Conservation (phyloP, 192 early-diverging fungal species). For the Coemansia sp. region DNA sequence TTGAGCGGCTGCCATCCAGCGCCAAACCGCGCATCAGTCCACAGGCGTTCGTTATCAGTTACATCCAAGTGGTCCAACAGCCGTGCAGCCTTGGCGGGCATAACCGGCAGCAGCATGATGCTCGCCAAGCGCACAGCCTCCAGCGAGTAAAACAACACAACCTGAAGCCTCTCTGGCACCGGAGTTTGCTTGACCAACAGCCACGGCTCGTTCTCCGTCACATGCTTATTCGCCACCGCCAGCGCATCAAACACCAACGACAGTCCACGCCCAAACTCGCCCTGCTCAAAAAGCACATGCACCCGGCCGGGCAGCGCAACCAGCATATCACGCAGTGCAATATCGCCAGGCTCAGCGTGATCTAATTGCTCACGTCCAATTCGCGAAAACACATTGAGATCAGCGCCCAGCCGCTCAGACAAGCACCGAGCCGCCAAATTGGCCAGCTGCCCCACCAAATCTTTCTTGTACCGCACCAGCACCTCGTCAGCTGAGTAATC, state of each 20-base stretch:
- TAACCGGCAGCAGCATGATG: conserved; percentile 78
- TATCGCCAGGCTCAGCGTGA: not conserved
- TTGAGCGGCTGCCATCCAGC: conserved; percentile 57
- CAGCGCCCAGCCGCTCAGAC: conserved; percentile 38
- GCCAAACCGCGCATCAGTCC: conserved; percentile 60
- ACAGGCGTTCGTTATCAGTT: conserved; percentile 57
- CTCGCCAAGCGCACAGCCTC: conserved; percentile 74
- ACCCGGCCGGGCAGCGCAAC: conserved; percentile 20
- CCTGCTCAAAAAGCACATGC: conserved; percentile 53
- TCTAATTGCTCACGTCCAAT: conserved; percentile 17
- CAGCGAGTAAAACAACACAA: conserved; percentile 69
- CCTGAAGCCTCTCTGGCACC: conserved; percentile 54
- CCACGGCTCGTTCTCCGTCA: conserved; percentile 79
- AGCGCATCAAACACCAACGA: conserved; percentile 64
- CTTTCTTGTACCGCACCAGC: conserved; percentile 68
- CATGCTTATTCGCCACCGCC: conserved; percentile 69
- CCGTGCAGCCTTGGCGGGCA: conserved; percentile 71
- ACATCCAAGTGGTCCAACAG: conserved; percentile 72
- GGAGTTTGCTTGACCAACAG: conserved; percentile 57
- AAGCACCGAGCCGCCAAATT: conserved; percentile 76
- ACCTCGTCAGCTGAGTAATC: conserved; percentile 74
- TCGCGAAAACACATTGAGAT: conserved; percentile 27
- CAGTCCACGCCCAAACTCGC: conserved; percentile 66
- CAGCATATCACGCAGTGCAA: conserved; percentile 14
- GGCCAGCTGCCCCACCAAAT: conserved; percentile 79